Evolutionary conservation across 1,284 basidiomycete genomes (phyloP), one percentile per base, ranked within the genome.

Genomic region (Abortiporus biennis): DNA sequence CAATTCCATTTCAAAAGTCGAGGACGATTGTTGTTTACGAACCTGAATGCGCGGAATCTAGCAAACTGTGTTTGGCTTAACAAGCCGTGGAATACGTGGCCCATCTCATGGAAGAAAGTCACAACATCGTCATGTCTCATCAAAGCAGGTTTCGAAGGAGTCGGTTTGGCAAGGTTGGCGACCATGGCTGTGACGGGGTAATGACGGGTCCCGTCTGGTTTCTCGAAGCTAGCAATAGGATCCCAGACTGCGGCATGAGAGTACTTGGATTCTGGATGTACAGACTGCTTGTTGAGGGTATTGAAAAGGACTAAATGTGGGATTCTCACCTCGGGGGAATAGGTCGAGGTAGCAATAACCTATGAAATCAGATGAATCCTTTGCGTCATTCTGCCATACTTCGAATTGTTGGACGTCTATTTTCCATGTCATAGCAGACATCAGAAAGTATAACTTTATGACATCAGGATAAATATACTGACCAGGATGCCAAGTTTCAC

Each of bases 161-260:
- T 88, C 2, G 85, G 73, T 57, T 92, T 92, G 2, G 89, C 85
- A 2, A 92, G 72, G 60, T 92, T 92, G 20, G 89, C 89, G 5
- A 92, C 89, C 89, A 92, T 91, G 6, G 83, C 83, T 1, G 78
- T 62, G 37, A 86, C 58, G 2, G 87, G 88, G 61, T 88, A 91
- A 56, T 72, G 72, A 35, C 85, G 75, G 36, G 69, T 69, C 27
- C 79, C 80, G 43, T 76, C 65, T 0, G 71, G 48, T 13, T 62
- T 65, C 23, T 53, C 66, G 52, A 80, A 83, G 3, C 85, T 85
- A 1, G 77, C 61, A 11, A 83, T 66, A 17, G 91, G 66, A 13
- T 74, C 71, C 85, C 86, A 93, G 0, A 92, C 87, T 0, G 89
- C 88, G 0, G 90, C 90, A 64, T 93, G 90, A 4, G 83, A 78